Percentiles rank a stretch among this genome's conserved stretches.
Evolutionary conservation across 371 early-diverging fungal species (phyloP).

Genomic region (Mortierella sp.): DNA sequence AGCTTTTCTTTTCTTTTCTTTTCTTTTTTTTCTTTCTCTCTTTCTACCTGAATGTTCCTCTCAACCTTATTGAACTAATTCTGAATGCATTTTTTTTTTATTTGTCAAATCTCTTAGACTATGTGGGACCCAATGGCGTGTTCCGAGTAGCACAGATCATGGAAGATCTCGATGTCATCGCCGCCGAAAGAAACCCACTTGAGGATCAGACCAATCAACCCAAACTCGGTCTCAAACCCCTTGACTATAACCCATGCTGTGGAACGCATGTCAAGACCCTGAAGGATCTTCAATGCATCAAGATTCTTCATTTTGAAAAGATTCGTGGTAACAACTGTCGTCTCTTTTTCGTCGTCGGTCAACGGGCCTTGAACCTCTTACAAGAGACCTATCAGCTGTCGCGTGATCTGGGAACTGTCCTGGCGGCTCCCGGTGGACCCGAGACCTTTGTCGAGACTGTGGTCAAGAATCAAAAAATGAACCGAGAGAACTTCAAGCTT

Average conservation of each 20-base stretch:
- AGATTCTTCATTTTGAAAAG: conserved; percentile 72
- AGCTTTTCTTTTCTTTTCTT: not conserved
- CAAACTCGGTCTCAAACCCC: conserved; percentile 32
- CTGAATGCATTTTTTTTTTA: no score
- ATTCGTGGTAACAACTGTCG: conserved; percentile 76
- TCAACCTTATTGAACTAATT: not conserved
- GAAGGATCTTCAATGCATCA: conserved; percentile 72
- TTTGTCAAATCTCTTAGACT: conserved; percentile 48
- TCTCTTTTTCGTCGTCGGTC: conserved; percentile 74
- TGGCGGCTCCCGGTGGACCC: conserved; percentile 65
- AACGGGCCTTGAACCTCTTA: conserved; percentile 65
- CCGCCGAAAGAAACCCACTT: conserved; percentile 32
- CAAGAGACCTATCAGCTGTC: conserved; percentile 59
- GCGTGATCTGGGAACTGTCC: conserved; percentile 58
- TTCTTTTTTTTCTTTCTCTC: not conserved
- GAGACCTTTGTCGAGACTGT: conserved; percentile 71
- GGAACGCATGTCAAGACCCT: conserved; percentile 78
- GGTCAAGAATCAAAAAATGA: conserved; percentile 55
- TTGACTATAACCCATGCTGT: conserved; percentile 82
- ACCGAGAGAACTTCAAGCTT: conserved; percentile 54
- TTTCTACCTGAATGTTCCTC: no score
- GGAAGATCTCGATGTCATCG: conserved; percentile 48
- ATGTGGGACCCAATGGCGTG: conserved; percentile 66
- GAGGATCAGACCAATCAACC: conserved; percentile 5
- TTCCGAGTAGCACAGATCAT: conserved; percentile 70